These are phyloP conservation scores for Pseudonitzschia pungens DNA, from an alignment of 108 stramenopile species.

Conservation along the genomic window DNA sequence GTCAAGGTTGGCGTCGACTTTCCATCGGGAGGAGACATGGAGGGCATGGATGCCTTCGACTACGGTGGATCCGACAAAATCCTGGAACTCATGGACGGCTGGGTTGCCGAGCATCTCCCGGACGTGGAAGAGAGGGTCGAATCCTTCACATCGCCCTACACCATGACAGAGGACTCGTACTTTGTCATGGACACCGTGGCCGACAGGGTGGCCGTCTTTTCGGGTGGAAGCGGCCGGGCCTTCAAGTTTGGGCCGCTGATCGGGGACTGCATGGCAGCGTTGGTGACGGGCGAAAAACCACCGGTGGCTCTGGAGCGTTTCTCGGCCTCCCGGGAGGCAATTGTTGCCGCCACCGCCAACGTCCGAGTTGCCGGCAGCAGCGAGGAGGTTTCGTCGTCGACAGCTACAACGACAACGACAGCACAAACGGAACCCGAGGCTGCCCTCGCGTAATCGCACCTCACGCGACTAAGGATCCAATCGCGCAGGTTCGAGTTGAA, in stretches of 20 bases:
- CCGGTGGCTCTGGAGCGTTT: slow-evolving; percentile 6
- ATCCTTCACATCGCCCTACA: slow-evolving; percentile 36
- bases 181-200: slow-evolving; percentile 51
- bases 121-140: slow-evolving; percentile 31
- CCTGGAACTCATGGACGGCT: slow-evolving; percentile 39
- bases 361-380: too few relatives aligned
- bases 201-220: slow-evolving; percentile 38
- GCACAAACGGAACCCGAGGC: too few relatives aligned
- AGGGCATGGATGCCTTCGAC: slow-evolving; percentile 40
- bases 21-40: slow-evolving; percentile 26
- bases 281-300: slow-evolving; percentile 6
- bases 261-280: slow-evolving; percentile 35
- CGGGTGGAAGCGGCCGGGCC: slow-evolving; percentile 42
- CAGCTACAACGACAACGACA: too few relatives aligned
- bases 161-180: slow-evolving; percentile 47
- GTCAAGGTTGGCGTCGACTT: slow-evolving; percentile 50
- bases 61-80: slow-evolving; percentile 35
- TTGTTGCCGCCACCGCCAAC: too few relatives aligned
- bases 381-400: too few relatives aligned
- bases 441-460: too few relatives aligned
- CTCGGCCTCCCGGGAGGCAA: slow-evolving; percentile 6
- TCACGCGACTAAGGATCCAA: too few relatives aligned
- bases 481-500: too few relatives aligned
- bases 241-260: slow-evolving; percentile 51
- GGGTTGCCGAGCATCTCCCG: slow-evolving; percentile 39